phyloP scores from a whole-genome alignment of 768 basidiomycete species.

The Kwoniella bestiolae region DNA sequence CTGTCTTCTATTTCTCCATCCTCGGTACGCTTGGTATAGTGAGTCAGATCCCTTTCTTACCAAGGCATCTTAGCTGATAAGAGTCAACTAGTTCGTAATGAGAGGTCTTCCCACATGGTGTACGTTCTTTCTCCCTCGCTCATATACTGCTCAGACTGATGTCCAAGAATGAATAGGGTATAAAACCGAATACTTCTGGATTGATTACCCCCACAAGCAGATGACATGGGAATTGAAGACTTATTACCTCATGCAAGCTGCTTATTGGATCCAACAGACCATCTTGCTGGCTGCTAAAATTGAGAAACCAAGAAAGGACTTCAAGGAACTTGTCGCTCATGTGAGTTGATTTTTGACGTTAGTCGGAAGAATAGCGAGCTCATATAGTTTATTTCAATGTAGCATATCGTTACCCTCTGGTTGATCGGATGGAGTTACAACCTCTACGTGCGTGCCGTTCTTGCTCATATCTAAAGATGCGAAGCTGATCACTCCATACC shows the following conservation, averaged over 20 bases:
- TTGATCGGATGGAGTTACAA: slow-evolving; percentile 73
- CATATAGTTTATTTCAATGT: not conserved
- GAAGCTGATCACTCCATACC: slow-evolving; percentile 12
- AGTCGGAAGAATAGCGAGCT: not conserved
- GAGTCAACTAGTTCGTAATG: slow-evolving; percentile 74
- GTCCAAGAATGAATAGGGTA: slow-evolving; percentile 36
- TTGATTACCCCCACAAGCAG: slow-evolving; percentile 85
- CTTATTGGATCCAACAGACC: slow-evolving; percentile 95
- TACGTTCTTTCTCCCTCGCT: slow-evolving; percentile 59
- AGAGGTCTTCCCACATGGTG: slow-evolving; percentile 77
- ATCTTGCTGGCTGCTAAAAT: slow-evolving; percentile 77
- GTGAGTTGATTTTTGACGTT: slow-evolving; percentile 35
- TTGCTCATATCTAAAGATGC: slow-evolving; percentile 62
- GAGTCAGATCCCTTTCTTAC: slow-evolving; percentile 54
- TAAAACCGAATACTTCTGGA: slow-evolving; percentile 80
- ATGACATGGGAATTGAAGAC: slow-evolving; percentile 82
- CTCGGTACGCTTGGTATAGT: slow-evolving; percentile 80
- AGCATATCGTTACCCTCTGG: slow-evolving; percentile 92
- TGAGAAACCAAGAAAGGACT: slow-evolving; percentile 95
- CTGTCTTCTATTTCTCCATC: slow-evolving; percentile 74
- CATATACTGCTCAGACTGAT: not conserved
- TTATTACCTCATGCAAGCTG: slow-evolving; percentile 90
- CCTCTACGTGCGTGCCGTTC: slow-evolving; percentile 11
- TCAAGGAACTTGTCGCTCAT: slow-evolving; percentile 80
- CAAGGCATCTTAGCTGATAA: not conserved